phyloP scores from a whole-genome alignment of 306 rosid genomes.

The Quercus variabilis region DNA sequence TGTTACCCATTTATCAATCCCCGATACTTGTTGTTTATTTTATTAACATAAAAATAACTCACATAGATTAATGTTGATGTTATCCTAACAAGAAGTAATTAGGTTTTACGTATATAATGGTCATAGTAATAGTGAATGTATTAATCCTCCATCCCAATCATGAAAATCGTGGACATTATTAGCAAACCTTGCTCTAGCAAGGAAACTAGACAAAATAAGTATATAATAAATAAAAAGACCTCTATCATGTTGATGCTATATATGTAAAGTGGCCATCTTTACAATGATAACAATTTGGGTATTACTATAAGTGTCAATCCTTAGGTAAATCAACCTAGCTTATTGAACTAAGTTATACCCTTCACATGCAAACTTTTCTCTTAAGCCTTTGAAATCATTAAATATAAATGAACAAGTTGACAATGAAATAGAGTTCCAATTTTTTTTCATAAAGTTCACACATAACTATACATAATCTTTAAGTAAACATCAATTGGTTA shows the following conservation, averaged over 20 bases:
- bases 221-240: neutral
- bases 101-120: neutral
- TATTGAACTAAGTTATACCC: neutral
- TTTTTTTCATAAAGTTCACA: neutral
- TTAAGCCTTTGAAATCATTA: neutral
- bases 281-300: neutral
- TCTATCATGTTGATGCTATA: too few species aligned
- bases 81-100: neutral
- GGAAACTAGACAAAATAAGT: neutral
- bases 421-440: neutral
- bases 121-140: neutral
- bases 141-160: too few species aligned
- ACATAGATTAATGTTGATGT: neutral
- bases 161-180: too few species aligned
- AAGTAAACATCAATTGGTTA: too few species aligned
- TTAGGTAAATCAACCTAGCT: neutral
- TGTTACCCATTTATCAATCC: too few species aligned
- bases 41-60: too few species aligned
- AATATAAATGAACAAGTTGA: neutral
- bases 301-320: neutral
- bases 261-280: neutral
- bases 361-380: neutral
- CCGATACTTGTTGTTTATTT: too few species aligned
- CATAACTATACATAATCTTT: neutral
- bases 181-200: neutral